phyloP scores from a whole-genome alignment of 768 basidiomycete genomes.

The Lentinula raphanica region DNA sequence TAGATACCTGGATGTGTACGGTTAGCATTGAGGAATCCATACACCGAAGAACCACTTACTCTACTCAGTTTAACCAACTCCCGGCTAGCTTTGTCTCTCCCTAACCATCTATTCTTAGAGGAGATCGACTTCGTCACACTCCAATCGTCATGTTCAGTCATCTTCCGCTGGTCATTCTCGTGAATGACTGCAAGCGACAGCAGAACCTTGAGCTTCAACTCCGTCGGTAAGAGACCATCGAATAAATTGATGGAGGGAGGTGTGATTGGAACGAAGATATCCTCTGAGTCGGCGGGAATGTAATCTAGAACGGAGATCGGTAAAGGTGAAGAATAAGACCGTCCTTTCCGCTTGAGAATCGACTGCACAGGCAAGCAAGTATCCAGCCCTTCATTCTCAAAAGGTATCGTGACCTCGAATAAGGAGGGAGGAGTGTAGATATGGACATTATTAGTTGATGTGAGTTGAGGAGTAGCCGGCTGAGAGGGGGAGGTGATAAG shows the following conservation, averaged over 20 bases:
- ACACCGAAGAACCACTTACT: conserved; percentile 63
- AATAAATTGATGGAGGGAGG: conserved; percentile 53
- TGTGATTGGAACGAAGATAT: conserved; percentile 49
- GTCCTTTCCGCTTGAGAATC: conserved; percentile 42
- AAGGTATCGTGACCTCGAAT: neutral
- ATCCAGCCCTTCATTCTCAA: neutral
- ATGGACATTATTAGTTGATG: neutral
- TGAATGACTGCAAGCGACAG: conserved; percentile 49
- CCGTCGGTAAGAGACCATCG: conserved; percentile 65
- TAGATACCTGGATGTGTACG: conserved; percentile 85
- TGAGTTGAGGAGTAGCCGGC: neutral
- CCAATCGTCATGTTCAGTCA: conserved; percentile 47
- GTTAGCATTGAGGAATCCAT: too few relatives aligned
- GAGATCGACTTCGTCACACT: conserved; percentile 56
- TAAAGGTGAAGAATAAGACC: conserved; percentile 62
- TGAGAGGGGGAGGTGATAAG: conserved; percentile 1
- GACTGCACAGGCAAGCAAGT: neutral
- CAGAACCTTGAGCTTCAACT: conserved; percentile 62
- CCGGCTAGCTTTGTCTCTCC: conserved; percentile 64
- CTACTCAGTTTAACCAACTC: conserved; percentile 77
- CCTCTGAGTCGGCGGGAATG: conserved; percentile 43
- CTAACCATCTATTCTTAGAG: conserved; percentile 66
- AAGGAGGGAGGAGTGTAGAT: neutral
- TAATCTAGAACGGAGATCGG: conserved; percentile 59
- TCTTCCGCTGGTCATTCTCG: conserved; percentile 50